Evolutionary conservation across 352 stramenopile genomes (phyloP), one percentile per base, ranked within the genome.

Genomic region (Phytophthora nicotianae): DNA sequence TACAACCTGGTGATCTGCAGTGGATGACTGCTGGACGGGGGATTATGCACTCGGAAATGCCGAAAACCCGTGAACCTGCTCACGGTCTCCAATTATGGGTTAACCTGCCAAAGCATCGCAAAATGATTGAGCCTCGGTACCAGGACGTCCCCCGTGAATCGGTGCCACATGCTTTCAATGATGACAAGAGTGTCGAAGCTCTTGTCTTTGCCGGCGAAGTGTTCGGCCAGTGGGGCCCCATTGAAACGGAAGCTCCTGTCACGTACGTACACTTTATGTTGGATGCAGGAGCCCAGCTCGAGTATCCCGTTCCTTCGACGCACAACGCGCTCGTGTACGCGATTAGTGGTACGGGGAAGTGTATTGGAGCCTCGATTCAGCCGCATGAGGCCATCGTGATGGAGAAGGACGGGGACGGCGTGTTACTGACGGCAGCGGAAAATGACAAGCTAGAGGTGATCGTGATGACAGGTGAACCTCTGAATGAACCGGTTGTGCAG

Each of bases 401-500:
- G 56, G 77, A 83, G 38, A 58, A 70, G 29, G 62, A 79, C 13
- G 77, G 81, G 40, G 77, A 90, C 35, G 75, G 81, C 23, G 55
- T 92, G 7, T 32, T 69, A 23, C 24, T 91, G 14, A 46, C 62
- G 16, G 60, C 68, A 2, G 66, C 46, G 1, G 60, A 72, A 16
- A 24, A 50, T 3, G 71, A 81, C 2, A 57, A 52, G 3, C 48
- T 89, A 1, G 74, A 90, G 58, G 68, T 84, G 26, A 81, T 89
- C 38, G 63, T 88, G 19, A 74, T 88, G 21, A 77, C 47, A 0
- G 78, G 82, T 4, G 14, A 89, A 57, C 80, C 78, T 13, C 45
- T 91, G 9, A 65, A 86, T 11, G 83, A 91, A 50, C 79, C 76
- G 0, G 71, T 90, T 2, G 72, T 85, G 42, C 81, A 88, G 59